These are phyloP conservation scores for Colletotrichum sp. DNA, from an alignment of 2,329 filamentous ascomycete genomes.

Conservation along the genomic window DNA sequence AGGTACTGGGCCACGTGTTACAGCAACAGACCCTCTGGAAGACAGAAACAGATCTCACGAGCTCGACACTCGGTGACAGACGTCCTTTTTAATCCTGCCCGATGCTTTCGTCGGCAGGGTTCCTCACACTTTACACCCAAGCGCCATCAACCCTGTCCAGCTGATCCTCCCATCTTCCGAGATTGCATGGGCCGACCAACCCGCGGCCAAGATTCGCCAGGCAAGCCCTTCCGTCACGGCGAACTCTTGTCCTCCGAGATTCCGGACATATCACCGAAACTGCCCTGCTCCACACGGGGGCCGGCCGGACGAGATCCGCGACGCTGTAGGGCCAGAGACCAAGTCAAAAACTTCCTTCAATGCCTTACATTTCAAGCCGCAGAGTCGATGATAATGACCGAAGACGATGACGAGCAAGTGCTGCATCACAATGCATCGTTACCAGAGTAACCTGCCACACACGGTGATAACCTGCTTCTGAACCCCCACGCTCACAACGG, in stretches of 20 bases:
- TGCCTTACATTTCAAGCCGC: not conserved
- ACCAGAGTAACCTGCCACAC: not conserved
- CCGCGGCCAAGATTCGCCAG: not conserved
- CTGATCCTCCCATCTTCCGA: conserved; percentile 2
- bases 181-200: not conserved
- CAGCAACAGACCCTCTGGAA: not conserved
- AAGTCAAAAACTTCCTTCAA: not conserved
- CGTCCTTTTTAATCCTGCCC: rapidly evolving
- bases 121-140: not conserved
- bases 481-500: not conserved
- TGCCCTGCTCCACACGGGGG: not conserved
- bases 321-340: not conserved
- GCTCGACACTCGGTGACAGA: not conserved
- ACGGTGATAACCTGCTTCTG: not conserved
- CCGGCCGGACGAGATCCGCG: not conserved
- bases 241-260: not conserved
- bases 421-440: not conserved
- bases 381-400: too few species aligned
- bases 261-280: not conserved
- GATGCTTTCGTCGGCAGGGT: not conserved
- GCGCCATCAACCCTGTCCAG: not conserved
- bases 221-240: not conserved
- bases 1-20: not conserved
- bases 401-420: too few species aligned
- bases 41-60: not conserved